Conservation (phyloP, 1,284 basidiomycete species). For the Moesziomyces antarcticus region DNA sequence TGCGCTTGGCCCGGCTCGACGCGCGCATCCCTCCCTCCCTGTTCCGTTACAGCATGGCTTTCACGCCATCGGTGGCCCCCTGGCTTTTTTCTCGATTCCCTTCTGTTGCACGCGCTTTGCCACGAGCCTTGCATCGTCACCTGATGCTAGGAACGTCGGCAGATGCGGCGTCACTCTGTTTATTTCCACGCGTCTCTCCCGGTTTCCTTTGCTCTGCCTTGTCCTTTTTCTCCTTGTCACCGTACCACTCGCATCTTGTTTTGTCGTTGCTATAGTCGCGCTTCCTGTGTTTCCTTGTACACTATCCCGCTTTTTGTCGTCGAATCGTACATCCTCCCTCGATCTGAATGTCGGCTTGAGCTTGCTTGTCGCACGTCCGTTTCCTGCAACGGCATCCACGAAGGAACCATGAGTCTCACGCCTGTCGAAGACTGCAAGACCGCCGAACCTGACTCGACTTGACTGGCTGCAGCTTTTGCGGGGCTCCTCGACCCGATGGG, state of each 20-base stretch:
- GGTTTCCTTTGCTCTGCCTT: conserved; percentile 6
- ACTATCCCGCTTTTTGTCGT: conserved; percentile 1
- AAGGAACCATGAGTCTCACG: too few species aligned
- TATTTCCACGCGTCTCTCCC: conserved; percentile 2
- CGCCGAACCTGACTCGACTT: too few species aligned
- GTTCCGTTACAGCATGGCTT: too few species aligned
- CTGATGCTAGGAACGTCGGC: too few species aligned
- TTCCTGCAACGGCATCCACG: too few species aligned
- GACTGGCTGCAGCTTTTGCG: too few species aligned
- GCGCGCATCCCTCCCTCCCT: neutral
- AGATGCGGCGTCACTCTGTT: neutral
- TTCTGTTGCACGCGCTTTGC: neutral
- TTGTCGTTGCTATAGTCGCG: neutral
- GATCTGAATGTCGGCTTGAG: neutral
- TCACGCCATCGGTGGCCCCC: too few species aligned
- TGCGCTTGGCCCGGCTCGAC: neutral
- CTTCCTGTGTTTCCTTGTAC: conserved; percentile 4
- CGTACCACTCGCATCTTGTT: conserved; percentile 11
- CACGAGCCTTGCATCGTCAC: too few species aligned
- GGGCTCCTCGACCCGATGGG: too few species aligned
- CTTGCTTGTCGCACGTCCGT: too few species aligned
- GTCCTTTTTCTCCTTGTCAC: conserved; percentile 6
- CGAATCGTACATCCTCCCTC: neutral
- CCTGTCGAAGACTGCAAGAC: neutral
- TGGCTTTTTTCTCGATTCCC: neutral